A percentile compares a stretch with the other conserved stretches of the same genome.
phyloP scores from a whole-genome alignment of 148 eudicot genomes.

The Rhododendron kiyosumense region DNA sequence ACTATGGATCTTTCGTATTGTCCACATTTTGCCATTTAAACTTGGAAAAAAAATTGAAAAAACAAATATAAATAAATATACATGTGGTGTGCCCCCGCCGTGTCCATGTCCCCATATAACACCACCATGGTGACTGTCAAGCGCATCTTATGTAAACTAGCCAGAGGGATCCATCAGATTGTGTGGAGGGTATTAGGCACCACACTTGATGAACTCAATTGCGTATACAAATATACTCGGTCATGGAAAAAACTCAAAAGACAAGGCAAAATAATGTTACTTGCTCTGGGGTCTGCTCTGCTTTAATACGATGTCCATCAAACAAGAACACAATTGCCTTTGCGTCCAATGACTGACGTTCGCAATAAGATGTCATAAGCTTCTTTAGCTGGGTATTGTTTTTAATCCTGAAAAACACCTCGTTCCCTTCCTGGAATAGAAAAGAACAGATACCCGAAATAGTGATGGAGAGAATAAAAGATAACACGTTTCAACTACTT shows the following conservation, averaged over 20 bases:
- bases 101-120: not conserved
- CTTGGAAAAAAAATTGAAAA: no score
- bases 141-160: not conserved
- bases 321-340: not conserved
- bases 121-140: not conserved
- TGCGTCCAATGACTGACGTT: not conserved
- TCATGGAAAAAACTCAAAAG: not conserved
- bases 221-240: not conserved
- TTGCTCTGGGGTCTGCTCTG: conserved; percentile 5
- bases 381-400: not conserved
- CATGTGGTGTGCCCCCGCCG: no score
- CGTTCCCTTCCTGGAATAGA: not conserved
- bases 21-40: no score
- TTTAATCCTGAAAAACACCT: conserved; percentile 1
- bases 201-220: not conserved
- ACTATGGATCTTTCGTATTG: no score
- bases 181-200: not conserved
- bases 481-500: not conserved
- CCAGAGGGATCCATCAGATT: not conserved
- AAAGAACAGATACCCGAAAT: not conserved
- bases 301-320: not conserved
- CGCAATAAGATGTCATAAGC: conserved; percentile 5
- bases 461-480: not conserved
- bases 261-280: not conserved
- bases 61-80: no score